Evolutionary conservation across 768 basidiomycete genomes (phyloP), one percentile per base, ranked within the genome.

Genomic region (Dendrothele bispora): DNA sequence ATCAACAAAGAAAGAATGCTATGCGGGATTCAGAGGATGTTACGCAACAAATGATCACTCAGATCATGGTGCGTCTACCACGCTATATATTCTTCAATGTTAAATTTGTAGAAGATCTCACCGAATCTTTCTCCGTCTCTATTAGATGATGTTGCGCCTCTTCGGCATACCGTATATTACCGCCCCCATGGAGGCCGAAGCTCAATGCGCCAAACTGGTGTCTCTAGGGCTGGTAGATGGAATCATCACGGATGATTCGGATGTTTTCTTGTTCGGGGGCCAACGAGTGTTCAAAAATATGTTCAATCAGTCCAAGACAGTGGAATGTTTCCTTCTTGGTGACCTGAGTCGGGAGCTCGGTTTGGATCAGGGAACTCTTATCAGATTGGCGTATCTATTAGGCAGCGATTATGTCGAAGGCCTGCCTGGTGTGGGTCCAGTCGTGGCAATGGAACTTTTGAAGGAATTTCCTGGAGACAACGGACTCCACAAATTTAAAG

Each of bases 241-340:
- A 0, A 88, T 99, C 46, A 98, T 99, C 63, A 99, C 97, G 1
- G 97, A 99, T 64, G 97, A 99, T 66, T 97, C 93, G 4, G 97
- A 99, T 61, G 94, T 98, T 40, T 99, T 99, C 69, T 84, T 99
- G 40, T 99, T 99, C 56, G 97, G 97, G 26, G 95, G 92, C 20
- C 69, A 80, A 55, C 86, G 93, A n/a, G 91, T 98, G 17, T 97
- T 89, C 78, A 97, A 95, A 70, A 98, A 99, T 64, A 95, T 99
- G 89, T 99, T 99, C 73, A 98, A 98, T 63, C 95, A 98, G 66
- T 89, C 91, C 39, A 98, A 98, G 74, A 98, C 94, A 3, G 97
- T 98, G 46, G 97, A 99, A 67, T 94, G 93, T 61, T 99, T 97
- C 74, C 72, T 97, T 28, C 70, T 83, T 2, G 66, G 81, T 5